phyloP scores from a whole-genome alignment of 2,329 filamentous ascomycete species.

The Xylariaceae sp. region DNA sequence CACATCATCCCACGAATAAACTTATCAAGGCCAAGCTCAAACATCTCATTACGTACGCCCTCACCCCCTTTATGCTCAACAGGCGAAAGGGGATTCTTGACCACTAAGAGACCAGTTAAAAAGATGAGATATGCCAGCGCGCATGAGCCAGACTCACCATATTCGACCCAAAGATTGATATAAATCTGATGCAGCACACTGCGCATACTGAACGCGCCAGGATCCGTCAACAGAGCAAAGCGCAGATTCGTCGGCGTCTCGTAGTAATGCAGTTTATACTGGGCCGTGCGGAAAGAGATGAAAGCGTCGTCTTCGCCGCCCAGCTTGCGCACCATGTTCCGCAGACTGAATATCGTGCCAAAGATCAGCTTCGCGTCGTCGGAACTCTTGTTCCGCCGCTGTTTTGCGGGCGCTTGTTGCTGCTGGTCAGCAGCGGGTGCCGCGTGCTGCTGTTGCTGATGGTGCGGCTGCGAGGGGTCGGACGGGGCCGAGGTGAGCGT shows the following conservation, averaged over 20 bases:
- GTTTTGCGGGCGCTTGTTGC: constrained; percentile 14
- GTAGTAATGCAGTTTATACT: constrained; percentile 99
- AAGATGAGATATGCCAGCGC: not conserved
- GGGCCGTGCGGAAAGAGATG: constrained; percentile 83
- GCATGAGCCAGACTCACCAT: constrained; percentile 51
- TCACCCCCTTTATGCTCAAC: constrained; percentile 64
- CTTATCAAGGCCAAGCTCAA: constrained; percentile 68
- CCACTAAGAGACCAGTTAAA: constrained; percentile 41
- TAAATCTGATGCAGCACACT: constrained; percentile 97
- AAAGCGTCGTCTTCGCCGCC: constrained; percentile 93
- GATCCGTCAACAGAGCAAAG: constrained; percentile 94
- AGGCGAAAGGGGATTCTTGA: constrained; percentile 65
- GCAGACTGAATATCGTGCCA: constrained; percentile 89
- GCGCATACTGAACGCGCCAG: constrained; percentile 80
- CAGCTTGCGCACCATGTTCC: constrained; percentile 94
- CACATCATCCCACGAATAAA: constrained; percentile 65
- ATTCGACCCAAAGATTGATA: constrained; percentile 96
- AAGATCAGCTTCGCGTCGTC: constrained; percentile 98
- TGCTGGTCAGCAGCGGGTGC: constrained; percentile 15
- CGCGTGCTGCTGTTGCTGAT: constrained; percentile 7
- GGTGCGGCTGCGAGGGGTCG: not conserved
- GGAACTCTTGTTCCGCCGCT: constrained; percentile 36
- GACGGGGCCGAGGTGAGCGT: constrained; percentile 36
- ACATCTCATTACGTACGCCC: constrained; percentile 66
- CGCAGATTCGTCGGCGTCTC: constrained; percentile 94